Conservation (phyloP, 2,329 filamentous ascomycete species). For the Pyrenophora seminiperda region DNA sequence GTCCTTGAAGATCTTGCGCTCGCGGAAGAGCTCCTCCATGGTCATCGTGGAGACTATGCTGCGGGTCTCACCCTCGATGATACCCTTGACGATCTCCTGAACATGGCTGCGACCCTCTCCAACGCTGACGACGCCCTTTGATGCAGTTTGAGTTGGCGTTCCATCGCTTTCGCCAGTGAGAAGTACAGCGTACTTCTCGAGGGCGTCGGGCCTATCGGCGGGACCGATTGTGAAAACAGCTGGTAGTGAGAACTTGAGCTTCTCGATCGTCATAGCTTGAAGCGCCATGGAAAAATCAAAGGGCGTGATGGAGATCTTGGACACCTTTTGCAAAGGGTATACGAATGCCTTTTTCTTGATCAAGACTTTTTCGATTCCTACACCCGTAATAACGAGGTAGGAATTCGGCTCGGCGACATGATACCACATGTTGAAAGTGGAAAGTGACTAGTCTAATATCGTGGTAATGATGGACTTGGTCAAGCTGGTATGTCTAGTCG, state of each 20-base stretch:
- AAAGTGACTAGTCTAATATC: not conserved
- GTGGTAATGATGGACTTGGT: not conserved
- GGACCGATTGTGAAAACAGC: constrained; percentile 88
- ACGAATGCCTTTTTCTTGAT: constrained; percentile 72
- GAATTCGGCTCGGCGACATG: constrained; percentile 75
- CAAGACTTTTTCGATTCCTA: constrained; percentile 72
- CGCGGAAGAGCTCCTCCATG: constrained; percentile 89
- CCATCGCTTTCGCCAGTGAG: constrained; percentile 67
- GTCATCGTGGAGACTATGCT: constrained; percentile 85
- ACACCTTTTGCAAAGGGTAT: constrained; percentile 48
- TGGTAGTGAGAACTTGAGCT: constrained; percentile 79
- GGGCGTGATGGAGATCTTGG: constrained; percentile 65
- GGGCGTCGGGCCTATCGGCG: constrained; percentile 69
- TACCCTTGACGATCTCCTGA: constrained; percentile 84
- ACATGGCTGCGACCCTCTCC: constrained; percentile 67
- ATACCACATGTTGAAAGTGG: constrained; percentile 55
- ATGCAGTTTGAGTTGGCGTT: constrained; percentile 40
- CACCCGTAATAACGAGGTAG: constrained; percentile 87
- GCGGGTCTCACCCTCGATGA: constrained; percentile 86
- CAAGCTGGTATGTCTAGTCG: not conserved
- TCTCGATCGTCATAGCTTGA: constrained; percentile 88
- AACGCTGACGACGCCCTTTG: constrained; percentile 48
- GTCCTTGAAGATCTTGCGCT: constrained; percentile 76
- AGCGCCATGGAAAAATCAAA: constrained; percentile 83
- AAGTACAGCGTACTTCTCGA: constrained; percentile 83